Percentiles rank a stretch among this genome's conserved stretches.
phyloP scores from a whole-genome alignment of 768 basidiomycete species.

The Thelephora aurantiotincta region DNA sequence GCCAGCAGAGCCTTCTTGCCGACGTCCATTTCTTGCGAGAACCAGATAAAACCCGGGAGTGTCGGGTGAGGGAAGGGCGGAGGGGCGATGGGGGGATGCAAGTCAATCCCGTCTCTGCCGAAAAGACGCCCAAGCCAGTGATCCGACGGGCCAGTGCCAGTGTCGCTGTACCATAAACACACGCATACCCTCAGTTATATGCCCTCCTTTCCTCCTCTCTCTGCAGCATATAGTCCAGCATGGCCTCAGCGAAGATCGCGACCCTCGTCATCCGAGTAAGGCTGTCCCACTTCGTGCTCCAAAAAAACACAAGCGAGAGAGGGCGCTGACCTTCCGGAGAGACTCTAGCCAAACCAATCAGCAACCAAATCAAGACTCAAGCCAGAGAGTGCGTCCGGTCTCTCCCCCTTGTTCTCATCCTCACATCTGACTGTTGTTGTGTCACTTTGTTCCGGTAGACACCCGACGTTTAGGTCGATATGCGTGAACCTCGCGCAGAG shows the following conservation, averaged over 20 bases:
- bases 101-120: no score
- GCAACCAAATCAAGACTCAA: constrained; percentile 50
- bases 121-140: no score
- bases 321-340: constrained; percentile 14
- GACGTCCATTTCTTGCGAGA: no score
- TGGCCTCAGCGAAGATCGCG: constrained; percentile 66
- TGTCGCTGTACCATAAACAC: no score
- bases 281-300: constrained; percentile 5
- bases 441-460: constrained; percentile 25
- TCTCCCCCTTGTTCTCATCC: neutral
- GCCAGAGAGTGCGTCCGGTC: constrained; percentile 45
- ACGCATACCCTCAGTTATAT: no score
- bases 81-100: no score
- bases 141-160: no score
- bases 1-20: constrained; percentile 20
- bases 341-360: constrained; percentile 82
- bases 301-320: constrained; percentile 4
- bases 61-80: no score
- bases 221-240: constrained; percentile 12
- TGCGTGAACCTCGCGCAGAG: constrained; percentile 65
- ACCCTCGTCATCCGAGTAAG: constrained; percentile 64
- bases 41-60: no score
- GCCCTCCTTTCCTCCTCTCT: no score
- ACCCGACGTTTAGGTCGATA: constrained; percentile 53
- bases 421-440: neutral